These are phyloP conservation scores for Eucalyptus coolabah DNA, from an alignment of 345 rosid genomes.

Conservation along the genomic window DNA sequence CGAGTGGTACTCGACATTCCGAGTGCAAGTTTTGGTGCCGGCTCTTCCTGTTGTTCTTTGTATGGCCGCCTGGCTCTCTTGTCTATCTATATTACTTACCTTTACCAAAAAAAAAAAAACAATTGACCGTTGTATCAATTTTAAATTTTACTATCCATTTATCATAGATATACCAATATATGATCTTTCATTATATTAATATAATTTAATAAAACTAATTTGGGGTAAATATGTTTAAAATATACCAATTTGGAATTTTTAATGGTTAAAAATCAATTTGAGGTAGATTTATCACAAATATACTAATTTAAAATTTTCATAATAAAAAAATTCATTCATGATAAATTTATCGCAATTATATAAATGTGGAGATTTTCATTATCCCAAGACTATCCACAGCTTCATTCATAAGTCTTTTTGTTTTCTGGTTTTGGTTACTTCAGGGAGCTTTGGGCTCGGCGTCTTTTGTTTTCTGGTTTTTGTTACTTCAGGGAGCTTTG, in stretches of 20 bases:
- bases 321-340: too few species aligned
- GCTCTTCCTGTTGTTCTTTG: too few species aligned
- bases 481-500: neutral
- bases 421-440: neutral
- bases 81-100: too few species aligned
- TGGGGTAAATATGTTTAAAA: rapidly evolving
- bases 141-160: rapidly evolving
- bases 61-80: too few species aligned
- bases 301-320: too few species aligned
- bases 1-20: too few species aligned
- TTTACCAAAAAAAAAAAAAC: too few species aligned
- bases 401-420: neutral
- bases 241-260: rapidly evolving
- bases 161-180: rapidly evolving
- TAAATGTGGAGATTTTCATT: too few species aligned
- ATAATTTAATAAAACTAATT: too few species aligned
- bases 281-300: rapidly evolving
- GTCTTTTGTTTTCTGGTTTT: neutral
- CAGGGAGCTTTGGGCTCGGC: neutral
- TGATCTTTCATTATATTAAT: too few species aligned
- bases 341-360: too few species aligned
- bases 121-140: rapidly evolving
- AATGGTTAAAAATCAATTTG: rapidly evolving
- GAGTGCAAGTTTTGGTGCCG: too few species aligned
- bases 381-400: neutral